Evolutionary conservation across 805 yeast genomes (phyloP), one percentile per base, ranked within the genome.

Genomic region (Debaryomyces hansenii): DNA sequence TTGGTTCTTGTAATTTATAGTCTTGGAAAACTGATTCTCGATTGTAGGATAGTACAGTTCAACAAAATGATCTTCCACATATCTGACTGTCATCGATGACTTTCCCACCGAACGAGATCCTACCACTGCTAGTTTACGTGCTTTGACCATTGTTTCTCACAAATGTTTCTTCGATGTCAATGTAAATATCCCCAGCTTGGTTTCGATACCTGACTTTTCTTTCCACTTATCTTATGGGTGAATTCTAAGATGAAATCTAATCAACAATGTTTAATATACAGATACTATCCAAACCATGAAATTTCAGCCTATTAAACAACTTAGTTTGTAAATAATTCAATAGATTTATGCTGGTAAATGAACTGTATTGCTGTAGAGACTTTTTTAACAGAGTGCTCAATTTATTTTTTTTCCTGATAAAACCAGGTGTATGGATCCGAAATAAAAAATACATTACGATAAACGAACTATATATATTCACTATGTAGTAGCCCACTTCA

Each of bases 31-130:
- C 65, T 87, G 91, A 66, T 87, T 89, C 63, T 89, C 95, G 51
- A 88, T 87, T 5, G 97, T 90, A 27, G 97, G 97, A 64, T 89
- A 90, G 67, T 90, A 90, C 29, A 85, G 78, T 64, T 90, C 97
- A 20, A 87, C 87, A 62, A 90, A 90, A 60, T 88, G 92, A 56
- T 87, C 87, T 58, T 90, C 96, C 5, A 87, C 92, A 63, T 83
- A 90, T 55, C 90, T 83, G 9, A 88, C 89, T 1, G 90, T 85
- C 70, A 90, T 71, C 1, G 96, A 85, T 27, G 96, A 88, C 67
- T 90, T 85, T 1, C 96, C 96, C 20, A 90, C 96, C 32, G 91
- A 86, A 42, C 95, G 76, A 15, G 94, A 83, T 36, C 97, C 97
- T 16, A 89, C 89, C 15, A 90, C 85, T 11, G 95, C 95, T 45